phyloP scores from a whole-genome alignment of 306 rosid species.

The Inga leiocalycina region DNA sequence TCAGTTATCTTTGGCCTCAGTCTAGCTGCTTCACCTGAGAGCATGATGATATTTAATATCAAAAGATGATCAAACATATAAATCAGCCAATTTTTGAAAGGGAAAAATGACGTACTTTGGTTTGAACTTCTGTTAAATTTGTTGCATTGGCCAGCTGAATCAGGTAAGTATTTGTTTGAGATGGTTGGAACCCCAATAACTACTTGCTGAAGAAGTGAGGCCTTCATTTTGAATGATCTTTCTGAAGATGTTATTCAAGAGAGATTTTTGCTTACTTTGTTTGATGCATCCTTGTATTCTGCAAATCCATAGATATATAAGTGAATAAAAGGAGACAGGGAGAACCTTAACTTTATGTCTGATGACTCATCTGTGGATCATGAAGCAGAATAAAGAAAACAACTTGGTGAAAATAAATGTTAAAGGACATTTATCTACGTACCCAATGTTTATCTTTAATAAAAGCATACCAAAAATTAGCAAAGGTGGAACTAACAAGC shows the following conservation, averaged over 20 bases:
- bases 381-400: constrained; percentile 28
- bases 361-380: constrained; percentile 44
- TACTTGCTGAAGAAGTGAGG: constrained; percentile 47
- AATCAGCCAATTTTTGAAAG: neutral
- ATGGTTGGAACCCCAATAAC: constrained; percentile 38
- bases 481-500: constrained; percentile 4
- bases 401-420: constrained; percentile 22
- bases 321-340: constrained; percentile 11
- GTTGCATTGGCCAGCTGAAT: constrained; percentile 25
- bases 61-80: neutral
- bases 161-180: constrained; percentile 29
- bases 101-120: constrained; percentile 26
- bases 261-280: neutral
- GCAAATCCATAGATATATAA: neutral
- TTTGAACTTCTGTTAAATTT: neutral
- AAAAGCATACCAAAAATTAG: neutral
- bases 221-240: constrained; percentile 35
- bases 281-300: constrained; percentile 7
- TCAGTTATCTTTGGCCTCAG: constrained; percentile 51
- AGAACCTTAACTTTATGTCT: constrained; percentile 21
- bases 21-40: constrained; percentile 50
- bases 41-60: neutral
- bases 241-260: neutral
- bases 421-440: constrained; percentile 6
- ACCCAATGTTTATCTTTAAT: neutral